Conservation (phyloP, 2,329 filamentous ascomycete genomes). For the Onygenales sp. region DNA sequence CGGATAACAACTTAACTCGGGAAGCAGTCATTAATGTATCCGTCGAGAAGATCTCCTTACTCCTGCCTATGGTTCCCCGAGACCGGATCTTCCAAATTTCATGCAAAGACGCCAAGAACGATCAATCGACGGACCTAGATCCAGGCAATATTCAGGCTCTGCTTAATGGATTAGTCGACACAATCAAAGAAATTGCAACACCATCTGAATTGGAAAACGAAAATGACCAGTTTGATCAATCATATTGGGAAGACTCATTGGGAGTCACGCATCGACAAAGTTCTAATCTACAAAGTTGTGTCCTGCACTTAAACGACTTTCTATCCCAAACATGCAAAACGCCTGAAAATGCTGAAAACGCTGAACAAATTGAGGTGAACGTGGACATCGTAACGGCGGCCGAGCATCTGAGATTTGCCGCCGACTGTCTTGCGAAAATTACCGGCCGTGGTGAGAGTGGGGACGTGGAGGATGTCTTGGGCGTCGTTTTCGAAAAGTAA, state of each 20-base stretch:
- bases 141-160: conserved; percentile 61
- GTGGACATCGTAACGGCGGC: conserved; percentile 83
- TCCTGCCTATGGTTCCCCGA: conserved; percentile 24
- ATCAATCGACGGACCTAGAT: conserved; percentile 26
- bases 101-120: conserved; percentile 51
- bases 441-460: conserved; percentile 76
- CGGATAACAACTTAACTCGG: conserved; percentile 5
- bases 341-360: conserved; percentile 10
- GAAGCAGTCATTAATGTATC: conserved; percentile 3
- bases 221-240: conserved; percentile 43
- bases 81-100: conserved; percentile 57
- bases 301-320: conserved; percentile 63
- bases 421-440: conserved; percentile 70
- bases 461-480: conserved; percentile 90
- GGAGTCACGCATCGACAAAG: conserved; percentile 87
- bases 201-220: conserved; percentile 25
- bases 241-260: conserved; percentile 70
- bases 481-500: conserved; percentile 96
- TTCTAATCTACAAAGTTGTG: conserved; percentile 66
- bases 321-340: conserved; percentile 44
- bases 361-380: conserved; percentile 15
- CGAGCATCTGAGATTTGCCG: conserved; percentile 75
- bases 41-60: conserved; percentile 7
- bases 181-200: conserved; percentile 48
- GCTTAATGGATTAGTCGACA: conserved; percentile 54